Evolutionary conservation across 2,329 filamentous ascomycete species (phyloP), one percentile per base, ranked within the genome.

Genomic region (Colletotrichum tanaceti): DNA sequence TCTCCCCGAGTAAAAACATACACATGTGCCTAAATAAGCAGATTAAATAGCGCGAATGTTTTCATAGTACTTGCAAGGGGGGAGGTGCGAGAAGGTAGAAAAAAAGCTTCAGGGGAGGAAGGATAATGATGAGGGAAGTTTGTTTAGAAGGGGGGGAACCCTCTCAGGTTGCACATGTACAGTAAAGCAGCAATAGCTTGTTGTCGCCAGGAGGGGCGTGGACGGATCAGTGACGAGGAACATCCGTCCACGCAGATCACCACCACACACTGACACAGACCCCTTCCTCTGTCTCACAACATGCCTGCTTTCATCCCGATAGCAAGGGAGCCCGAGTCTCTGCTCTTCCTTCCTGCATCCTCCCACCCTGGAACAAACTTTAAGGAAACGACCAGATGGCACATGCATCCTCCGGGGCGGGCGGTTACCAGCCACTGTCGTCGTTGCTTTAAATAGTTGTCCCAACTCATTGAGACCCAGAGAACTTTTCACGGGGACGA

Each of bases 351-450:
- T 18, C n/a, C 20, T 39, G 52, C 24, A 4, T 16, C 1, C 47
- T 35, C 18, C n/a, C 18, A 16, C 13, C 13, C 22, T 20, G 24
- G 28, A 32, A 39, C 9, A 55, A 66, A 55, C 49, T 38, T 22
- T 24, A 54, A 62, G 41, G 38, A 20, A 59, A 52, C 59, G 58
- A 66, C 58, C 64, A 66, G 64, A 66, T 66, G 64, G 44, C 64
- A 66, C 64, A 66, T 66, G 58, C 64, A 63, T 47, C 50, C 24
- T 38, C n/a, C 50, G 41, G 60, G 32, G 50, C 50, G 38, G 22
- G 20, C 38, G 44, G 38, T 44, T 55, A 55, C 49, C 47, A 24
- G 28, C 22, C 24, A 38, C 28, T 41, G 41, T 47, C 28, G 16
- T 63, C 43, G 20, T 41, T 41, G 38, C 38, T 64, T 58, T 64